Conservation (phyloP, 1,284 basidiomycete genomes). For the Leccinum solheimii region DNA sequence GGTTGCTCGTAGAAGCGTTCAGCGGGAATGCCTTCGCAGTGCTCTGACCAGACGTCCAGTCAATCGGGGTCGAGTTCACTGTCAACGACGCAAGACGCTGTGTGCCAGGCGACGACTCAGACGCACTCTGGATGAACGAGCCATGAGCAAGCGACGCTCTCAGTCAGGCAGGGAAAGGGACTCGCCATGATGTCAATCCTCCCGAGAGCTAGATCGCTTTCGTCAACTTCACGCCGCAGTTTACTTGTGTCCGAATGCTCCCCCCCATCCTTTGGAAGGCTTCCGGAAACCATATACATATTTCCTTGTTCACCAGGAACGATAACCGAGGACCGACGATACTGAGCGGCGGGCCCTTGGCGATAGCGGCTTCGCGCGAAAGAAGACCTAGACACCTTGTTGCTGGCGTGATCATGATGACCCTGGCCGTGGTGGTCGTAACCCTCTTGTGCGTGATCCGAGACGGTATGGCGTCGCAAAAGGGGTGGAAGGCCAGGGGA, state of each 20-base stretch:
- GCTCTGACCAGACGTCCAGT: constrained; percentile 26
- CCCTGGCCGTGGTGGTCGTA: neutral
- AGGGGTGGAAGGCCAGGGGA: constrained; percentile 17
- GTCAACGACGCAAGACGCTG: constrained; percentile 48
- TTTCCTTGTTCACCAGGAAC: constrained; percentile 25
- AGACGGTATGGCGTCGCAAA: constrained; percentile 14
- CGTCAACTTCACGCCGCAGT: constrained; percentile 15
- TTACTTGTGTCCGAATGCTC: constrained; percentile 1
- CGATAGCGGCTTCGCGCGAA: constrained; percentile 27
- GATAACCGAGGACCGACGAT: constrained; percentile 24
- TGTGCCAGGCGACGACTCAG: constrained; percentile 12
- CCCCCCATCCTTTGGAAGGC: neutral
- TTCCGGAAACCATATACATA: constrained; percentile 22
- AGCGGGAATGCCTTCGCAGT: constrained; percentile 42
- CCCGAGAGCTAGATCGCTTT: constrained; percentile 39
- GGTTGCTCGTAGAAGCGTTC: constrained; percentile 54
- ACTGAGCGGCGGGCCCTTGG: neutral
- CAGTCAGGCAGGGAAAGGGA: neutral
- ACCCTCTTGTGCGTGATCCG: neutral
- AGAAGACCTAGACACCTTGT: constrained; percentile 12
- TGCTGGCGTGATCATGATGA: neutral
- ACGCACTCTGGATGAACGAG: neutral
- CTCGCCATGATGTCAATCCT: constrained; percentile 51
- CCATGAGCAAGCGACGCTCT: neutral
- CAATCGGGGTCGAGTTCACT: constrained; percentile 38